These are phyloP conservation scores for Lactarius akahatsu DNA, from an alignment of 768 basidiomycete species.

Conservation along the genomic window DNA sequence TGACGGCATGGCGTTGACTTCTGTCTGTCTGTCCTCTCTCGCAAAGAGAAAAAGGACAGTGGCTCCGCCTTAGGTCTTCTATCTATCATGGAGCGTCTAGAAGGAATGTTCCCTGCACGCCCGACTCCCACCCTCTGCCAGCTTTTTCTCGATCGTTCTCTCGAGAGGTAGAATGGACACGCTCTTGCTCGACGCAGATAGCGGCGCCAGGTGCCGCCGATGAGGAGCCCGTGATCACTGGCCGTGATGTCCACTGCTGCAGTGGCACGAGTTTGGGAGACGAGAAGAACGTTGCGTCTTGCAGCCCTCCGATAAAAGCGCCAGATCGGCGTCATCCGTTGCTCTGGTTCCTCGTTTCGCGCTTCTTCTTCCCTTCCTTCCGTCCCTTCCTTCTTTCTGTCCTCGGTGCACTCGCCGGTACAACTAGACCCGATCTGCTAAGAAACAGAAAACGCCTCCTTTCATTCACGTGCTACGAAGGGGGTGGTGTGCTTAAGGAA, in stretches of 20 bases:
- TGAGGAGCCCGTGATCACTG: not conserved
- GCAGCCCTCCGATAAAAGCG: not conserved
- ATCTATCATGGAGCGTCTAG: not conserved
- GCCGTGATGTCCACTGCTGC: not conserved
- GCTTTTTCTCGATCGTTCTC: not conserved
- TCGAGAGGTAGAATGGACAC: not conserved
- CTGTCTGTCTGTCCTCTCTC: not conserved
- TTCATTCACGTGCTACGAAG: not conserved
- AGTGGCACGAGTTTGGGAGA: not conserved
- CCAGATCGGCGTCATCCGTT: not conserved
- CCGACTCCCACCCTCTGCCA: not conserved
- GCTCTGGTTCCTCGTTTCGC: not conserved
- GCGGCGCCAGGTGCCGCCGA: not conserved
- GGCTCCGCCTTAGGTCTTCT: not conserved
- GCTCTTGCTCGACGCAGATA: constrained; percentile 1
- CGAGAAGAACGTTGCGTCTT: not conserved
- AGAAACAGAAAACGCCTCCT: not conserved
- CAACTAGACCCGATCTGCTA: not conserved
- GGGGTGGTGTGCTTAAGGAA: not conserved
- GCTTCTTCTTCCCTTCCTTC: not conserved
- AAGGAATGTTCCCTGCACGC: not conserved
- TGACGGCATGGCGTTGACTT: not conserved
- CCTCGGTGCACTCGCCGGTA: not conserved
- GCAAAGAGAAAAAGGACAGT: not conserved
- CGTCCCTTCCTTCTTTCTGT: not conserved